phyloP scores from a whole-genome alignment of 2,329 filamentous ascomycete species.

The Hymenoscyphus repandus region DNA sequence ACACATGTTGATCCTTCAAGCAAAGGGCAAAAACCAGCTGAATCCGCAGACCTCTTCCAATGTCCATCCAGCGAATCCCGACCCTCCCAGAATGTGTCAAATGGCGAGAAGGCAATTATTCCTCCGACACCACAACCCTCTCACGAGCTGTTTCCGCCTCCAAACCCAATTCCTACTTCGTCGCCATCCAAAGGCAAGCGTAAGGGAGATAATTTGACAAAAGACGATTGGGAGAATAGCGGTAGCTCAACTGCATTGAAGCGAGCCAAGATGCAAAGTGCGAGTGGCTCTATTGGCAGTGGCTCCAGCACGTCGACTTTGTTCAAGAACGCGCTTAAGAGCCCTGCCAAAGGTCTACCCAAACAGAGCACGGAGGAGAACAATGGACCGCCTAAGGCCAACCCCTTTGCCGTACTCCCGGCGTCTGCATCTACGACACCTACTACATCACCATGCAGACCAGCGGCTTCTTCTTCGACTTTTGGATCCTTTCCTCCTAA shows the following conservation, averaged over 20 bases:
- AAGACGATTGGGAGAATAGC: constrained; percentile 21
- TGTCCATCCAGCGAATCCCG: background rate
- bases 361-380: constrained; percentile 17
- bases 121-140: too few species aligned
- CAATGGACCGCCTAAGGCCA: constrained; percentile 20
- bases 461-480: too few species aligned
- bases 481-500: too few species aligned
- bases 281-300: constrained; percentile 10
- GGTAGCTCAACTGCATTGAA: constrained; percentile 15
- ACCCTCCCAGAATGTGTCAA: background rate
- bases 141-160: background rate
- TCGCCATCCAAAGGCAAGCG: constrained; percentile 25
- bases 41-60: background rate
- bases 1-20: constrained; percentile 21
- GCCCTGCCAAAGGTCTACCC: constrained; percentile 19
- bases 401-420: constrained; percentile 21
- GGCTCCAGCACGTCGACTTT: constrained; percentile 30
- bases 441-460: too few species aligned
- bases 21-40: constrained; percentile 19
- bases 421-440: background rate
- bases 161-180: background rate
- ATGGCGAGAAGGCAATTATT: too few species aligned
- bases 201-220: constrained; percentile 28
- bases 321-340: constrained; percentile 29
- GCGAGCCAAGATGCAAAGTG: constrained; percentile 16